A percentile compares a stretch with the other conserved stretches of the same genome.
phyloP scores from a whole-genome alignment of 768 basidiomycete genomes.

The Tricholoma saponaceum region DNA sequence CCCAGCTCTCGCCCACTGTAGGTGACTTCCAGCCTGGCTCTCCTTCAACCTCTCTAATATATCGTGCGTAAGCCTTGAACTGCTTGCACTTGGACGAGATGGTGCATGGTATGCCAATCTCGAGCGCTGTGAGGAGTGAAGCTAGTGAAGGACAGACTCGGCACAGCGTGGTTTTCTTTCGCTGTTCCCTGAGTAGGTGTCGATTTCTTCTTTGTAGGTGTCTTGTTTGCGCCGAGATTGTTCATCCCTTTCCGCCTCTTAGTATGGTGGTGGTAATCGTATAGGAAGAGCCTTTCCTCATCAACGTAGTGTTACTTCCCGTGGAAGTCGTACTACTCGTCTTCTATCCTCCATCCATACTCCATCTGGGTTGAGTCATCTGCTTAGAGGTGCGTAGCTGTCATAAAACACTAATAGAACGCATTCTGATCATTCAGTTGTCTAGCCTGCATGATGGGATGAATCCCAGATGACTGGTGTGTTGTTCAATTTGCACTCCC shows the following conservation, averaged over 20 bases:
- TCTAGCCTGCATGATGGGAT: neutral
- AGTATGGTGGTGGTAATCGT: constrained; percentile 39
- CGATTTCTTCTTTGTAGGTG: constrained; percentile 4
- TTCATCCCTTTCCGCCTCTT: constrained; percentile 7
- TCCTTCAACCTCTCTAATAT: constrained; percentile 84
- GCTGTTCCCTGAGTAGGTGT: constrained; percentile 16
- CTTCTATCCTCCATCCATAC: no score
- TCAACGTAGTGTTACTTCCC: constrained; percentile 37
- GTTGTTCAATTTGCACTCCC: neutral
- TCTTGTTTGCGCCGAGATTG: neutral
- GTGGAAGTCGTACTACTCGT: constrained; percentile 40
- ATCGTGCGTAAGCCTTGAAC: constrained; percentile 83
- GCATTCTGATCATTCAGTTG: neutral
- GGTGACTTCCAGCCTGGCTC: constrained; percentile 80
- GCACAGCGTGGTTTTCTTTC: constrained; percentile 16
- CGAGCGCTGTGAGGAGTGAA: constrained; percentile 69
- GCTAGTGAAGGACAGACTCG: constrained; percentile 13
- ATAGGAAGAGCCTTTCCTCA: constrained; percentile 39
- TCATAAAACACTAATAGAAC: neutral
- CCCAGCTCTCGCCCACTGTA: constrained; percentile 35
- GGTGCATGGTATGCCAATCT: constrained; percentile 88
- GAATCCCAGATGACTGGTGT: neutral
- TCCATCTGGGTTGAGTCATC: no score
- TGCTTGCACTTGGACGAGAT: constrained; percentile 78
- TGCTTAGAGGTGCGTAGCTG: no score